Evolutionary conservation across 495 filamentous ascomycete species (phyloP).

Genomic region (Extremus antarcticus): DNA sequence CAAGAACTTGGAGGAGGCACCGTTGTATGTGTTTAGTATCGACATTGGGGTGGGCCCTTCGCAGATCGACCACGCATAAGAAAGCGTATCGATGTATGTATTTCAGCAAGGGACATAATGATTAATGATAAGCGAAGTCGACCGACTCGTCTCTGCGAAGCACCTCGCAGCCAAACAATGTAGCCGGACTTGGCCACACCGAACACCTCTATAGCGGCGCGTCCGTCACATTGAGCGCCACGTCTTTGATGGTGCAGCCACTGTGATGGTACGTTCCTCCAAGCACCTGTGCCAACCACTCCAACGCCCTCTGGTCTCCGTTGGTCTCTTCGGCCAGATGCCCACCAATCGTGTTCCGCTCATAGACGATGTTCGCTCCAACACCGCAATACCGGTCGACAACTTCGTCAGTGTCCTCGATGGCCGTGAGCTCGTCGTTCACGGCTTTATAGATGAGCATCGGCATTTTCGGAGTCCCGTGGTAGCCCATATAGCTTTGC

Average conservation of each 20-base stretch:
- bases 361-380: conserved; percentile 32
- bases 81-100: too few species aligned
- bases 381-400: conserved; percentile 32
- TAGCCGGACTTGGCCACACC: too few species aligned
- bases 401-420: conserved; percentile 36
- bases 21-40: conserved; percentile 16
- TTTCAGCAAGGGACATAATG: too few species aligned
- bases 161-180: too few species aligned
- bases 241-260: conserved; percentile 15
- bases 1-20: conserved; percentile 9
- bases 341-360: conserved; percentile 32
- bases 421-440: conserved; percentile 34
- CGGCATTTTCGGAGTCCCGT: conserved; percentile 36
- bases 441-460: conserved; percentile 44
- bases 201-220: conserved; percentile 7
- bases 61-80: conserved; percentile 15
- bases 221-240: conserved; percentile 13
- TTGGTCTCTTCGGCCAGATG: conserved; percentile 24
- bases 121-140: too few species aligned
- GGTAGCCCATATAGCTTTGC: conserved; percentile 33
- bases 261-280: conserved; percentile 3
- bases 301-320: conserved; percentile 11
- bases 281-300: conserved; percentile 13
- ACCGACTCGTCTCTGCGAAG: too few species aligned
- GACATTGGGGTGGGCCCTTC: conserved; percentile 15